Conservation (phyloP, 2,329 filamentous ascomycete species). For the Scedosporium minutisporum region DNA sequence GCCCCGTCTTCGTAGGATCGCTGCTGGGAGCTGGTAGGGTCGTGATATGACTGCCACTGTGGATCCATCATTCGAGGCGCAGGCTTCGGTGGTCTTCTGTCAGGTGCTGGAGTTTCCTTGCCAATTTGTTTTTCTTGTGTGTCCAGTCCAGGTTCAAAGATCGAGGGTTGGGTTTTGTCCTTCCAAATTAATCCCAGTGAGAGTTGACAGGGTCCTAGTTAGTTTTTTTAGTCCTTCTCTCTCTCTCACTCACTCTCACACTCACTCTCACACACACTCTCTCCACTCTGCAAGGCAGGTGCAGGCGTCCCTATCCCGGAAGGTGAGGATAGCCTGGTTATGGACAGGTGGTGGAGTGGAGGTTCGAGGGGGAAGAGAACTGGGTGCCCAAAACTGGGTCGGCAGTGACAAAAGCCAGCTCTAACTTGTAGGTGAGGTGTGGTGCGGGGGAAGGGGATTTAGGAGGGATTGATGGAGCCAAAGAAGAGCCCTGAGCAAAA, state of each 20-base stretch:
- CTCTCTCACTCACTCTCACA: neutral
- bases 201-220: neutral
- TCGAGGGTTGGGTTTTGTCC: neutral
- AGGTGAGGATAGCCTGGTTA: neutral
- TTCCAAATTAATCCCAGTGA: neutral
- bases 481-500: too few species aligned
- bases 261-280: neutral
- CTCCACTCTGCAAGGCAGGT: neutral
- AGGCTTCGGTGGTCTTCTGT: neutral
- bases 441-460: too few species aligned
- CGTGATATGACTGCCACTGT: constrained; percentile 57
- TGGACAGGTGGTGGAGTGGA: too few species aligned
- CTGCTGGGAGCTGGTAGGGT: constrained; percentile 52
- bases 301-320: neutral
- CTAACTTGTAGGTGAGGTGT: too few species aligned
- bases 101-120: neutral
- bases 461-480: too few species aligned
- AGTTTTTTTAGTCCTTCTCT: neutral
- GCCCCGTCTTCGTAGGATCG: constrained; percentile 47
- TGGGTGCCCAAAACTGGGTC: too few species aligned
- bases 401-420: too few species aligned
- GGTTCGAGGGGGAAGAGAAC: too few species aligned
- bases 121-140: neutral
- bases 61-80: constrained; percentile 31
- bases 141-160: neutral